Base-by-base conservation (phyloP, 2,329 filamentous ascomycete species). In the Arthroderma uncinatum region DNA sequence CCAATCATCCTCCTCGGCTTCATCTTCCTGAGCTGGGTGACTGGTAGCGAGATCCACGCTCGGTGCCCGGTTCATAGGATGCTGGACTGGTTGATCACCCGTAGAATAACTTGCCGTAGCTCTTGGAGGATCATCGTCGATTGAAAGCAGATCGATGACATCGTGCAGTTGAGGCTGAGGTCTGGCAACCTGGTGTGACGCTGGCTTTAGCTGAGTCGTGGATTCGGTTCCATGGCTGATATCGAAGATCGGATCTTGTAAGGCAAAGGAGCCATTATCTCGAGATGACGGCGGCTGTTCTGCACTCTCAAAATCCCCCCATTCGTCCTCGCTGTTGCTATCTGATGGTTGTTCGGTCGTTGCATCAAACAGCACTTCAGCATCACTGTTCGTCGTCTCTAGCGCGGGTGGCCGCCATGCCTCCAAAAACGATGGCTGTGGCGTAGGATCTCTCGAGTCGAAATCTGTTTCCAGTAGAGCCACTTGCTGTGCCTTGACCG, bases 351-450 rank as follows among this genome's bases (percentile, higher is more conserved):
- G 54, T 48, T 73, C 71, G 6, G 66, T 60, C 33, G 67, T 61
- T 36, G 80, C 84, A 68, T 88, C 84, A 66, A 88, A 88, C 2
- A 88, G 72, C 2, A 88, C 78, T 61, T 82, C 79, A 14, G 39
- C 25, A 10, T 52, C 53, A 9, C n/a, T 30, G 34, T 25, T 48
- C 5, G 21, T 21, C n/a, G 16, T 12, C 25, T 48, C 44, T 12
- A 47, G 55, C 52, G 12, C 53, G 39, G 23, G 44, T 48, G 44
- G 44, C 21, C 28, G 44, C 44, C 44, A 48, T 12, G 44, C 25
- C 21, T 48, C 44, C 25, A 55, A 36, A 19, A 47, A 21, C 23
- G 34, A 53, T 25, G 50, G 7, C 25, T 53, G 50, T 36, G 28
- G 50, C 44, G 44, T 21, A 28, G 44, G 16, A 48, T 48, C 44